A percentile compares a stretch with the other conserved stretches of the same genome.
Conservation (phyloP, 1,284 basidiomycete genomes). For the Ustilago esculenta region DNA sequence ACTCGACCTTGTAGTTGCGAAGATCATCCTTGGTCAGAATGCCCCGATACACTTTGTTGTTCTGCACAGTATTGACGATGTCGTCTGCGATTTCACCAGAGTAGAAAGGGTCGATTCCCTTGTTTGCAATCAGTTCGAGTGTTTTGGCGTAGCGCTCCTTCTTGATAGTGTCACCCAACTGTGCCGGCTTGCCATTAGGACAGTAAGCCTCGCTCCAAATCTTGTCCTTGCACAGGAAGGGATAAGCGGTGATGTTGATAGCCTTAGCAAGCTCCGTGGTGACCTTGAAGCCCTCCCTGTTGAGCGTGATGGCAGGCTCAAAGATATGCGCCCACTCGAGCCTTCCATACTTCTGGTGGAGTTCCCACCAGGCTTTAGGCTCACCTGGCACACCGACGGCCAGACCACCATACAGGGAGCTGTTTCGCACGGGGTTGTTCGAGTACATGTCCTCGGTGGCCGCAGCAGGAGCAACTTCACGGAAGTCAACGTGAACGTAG, state of each 20-base stretch:
- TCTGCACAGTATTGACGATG: constrained; percentile 51
- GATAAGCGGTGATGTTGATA: constrained; percentile 35
- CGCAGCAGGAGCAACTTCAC: constrained; percentile 68
- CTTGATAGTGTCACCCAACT: constrained; percentile 57
- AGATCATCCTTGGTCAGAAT: constrained; percentile 60
- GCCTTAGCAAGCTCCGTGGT: constrained; percentile 52
- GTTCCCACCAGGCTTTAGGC: constrained; percentile 63
- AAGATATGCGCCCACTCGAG: constrained; percentile 64
- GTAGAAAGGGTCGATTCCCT: constrained; percentile 61
- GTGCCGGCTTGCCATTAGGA: constrained; percentile 50
- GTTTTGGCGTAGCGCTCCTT: constrained; percentile 50
- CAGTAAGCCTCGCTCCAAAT: constrained; percentile 58
- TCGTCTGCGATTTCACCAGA: constrained; percentile 51
- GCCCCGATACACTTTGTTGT: constrained; percentile 57
- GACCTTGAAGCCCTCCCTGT: constrained; percentile 63
- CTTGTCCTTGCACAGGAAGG: constrained; percentile 61
- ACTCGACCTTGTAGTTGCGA: constrained; percentile 49
- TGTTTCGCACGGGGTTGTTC: constrained; percentile 30
- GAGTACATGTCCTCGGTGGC: constrained; percentile 67
- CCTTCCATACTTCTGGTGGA: constrained; percentile 63
- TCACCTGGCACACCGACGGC: constrained; percentile 67
- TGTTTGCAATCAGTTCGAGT: constrained; percentile 43
- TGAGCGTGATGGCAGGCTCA: constrained; percentile 60
- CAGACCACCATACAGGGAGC: constrained; percentile 54
- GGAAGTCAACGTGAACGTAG: constrained; percentile 68